Conservation (phyloP, 2,329 filamentous ascomycete species). For the Venturia effusa region DNA sequence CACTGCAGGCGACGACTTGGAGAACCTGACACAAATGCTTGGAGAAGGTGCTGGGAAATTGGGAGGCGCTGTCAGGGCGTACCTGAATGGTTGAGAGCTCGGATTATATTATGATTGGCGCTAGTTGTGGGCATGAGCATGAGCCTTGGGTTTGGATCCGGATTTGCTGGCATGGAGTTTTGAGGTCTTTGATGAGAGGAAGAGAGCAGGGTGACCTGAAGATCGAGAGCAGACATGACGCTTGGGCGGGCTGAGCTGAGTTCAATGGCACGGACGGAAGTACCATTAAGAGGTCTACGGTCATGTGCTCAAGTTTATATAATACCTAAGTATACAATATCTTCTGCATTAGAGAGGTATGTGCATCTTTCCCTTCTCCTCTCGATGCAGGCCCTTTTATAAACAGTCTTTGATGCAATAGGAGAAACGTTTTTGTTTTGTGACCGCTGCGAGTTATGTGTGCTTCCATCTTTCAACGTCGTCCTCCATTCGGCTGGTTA, state of each 20-base stretch:
- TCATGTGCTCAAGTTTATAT: not conserved
- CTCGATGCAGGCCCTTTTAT: too few species aligned
- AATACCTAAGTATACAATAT: not conserved
- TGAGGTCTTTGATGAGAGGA: not conserved
- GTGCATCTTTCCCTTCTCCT: not conserved
- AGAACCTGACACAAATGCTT: conserved; percentile 72
- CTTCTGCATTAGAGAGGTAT: not conserved
- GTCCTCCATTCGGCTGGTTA: too few species aligned
- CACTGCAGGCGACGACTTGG: conserved; percentile 88
- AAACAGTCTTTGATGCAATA: too few species aligned
- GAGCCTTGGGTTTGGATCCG: not conserved
- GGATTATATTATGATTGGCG: not conserved
- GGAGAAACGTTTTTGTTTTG: too few species aligned
- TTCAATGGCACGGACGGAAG: not conserved
- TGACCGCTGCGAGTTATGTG: too few species aligned
- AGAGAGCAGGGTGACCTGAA: not conserved
- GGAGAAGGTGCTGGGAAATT: conserved; percentile 78
- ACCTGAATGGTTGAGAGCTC: conserved; percentile 9
- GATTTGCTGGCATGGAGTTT: not conserved
- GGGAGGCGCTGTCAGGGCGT: conserved; percentile 46
- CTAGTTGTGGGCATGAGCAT: not conserved
- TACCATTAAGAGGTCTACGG: too few species aligned
- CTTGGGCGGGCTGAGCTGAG: not conserved
- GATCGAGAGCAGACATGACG: not conserved
- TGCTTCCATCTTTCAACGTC: too few species aligned